These are phyloP conservation scores for Peronosclerospora sorghi DNA, from an alignment of 352 stramenopile species.

Conservation along the genomic window DNA sequence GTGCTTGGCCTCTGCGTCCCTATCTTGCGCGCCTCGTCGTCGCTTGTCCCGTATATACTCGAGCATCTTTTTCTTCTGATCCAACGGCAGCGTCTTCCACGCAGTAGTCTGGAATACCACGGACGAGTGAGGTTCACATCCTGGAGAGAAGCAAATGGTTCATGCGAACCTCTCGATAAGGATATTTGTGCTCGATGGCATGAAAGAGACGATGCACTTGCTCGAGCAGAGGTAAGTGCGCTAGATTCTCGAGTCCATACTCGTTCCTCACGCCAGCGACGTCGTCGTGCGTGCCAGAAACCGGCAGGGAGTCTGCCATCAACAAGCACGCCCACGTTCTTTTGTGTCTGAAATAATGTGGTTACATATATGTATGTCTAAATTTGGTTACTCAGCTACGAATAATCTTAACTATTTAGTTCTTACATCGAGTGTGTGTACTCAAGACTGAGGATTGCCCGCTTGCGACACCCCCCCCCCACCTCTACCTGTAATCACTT, in stretches of 20 bases:
- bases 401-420: too few relatives aligned
- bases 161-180: constrained; percentile 57
- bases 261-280: constrained; percentile 26
- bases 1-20: not conserved
- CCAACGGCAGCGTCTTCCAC: constrained; percentile 63
- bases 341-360: too few relatives aligned
- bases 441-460: too few relatives aligned
- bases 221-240: constrained; percentile 60
- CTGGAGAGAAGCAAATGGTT: not conserved
- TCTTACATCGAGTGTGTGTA: too few relatives aligned
- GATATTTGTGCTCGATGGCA: constrained; percentile 71
- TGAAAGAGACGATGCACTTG: constrained; percentile 79
- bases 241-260: constrained; percentile 60
- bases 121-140: too few relatives aligned
- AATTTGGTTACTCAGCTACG: too few relatives aligned
- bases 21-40: constrained; percentile 14
- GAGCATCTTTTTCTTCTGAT: constrained; percentile 75
- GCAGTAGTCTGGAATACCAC: constrained; percentile 35
- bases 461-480: too few relatives aligned
- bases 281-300: too few relatives aligned
- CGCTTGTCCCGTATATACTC: constrained; percentile 71
- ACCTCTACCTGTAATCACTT: too few relatives aligned
- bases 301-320: too few relatives aligned
- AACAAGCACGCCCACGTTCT: too few relatives aligned
- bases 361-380: too few relatives aligned